Base-by-base conservation (phyloP, 2,329 filamentous ascomycete genomes). In the Fusarium sp. region DNA sequence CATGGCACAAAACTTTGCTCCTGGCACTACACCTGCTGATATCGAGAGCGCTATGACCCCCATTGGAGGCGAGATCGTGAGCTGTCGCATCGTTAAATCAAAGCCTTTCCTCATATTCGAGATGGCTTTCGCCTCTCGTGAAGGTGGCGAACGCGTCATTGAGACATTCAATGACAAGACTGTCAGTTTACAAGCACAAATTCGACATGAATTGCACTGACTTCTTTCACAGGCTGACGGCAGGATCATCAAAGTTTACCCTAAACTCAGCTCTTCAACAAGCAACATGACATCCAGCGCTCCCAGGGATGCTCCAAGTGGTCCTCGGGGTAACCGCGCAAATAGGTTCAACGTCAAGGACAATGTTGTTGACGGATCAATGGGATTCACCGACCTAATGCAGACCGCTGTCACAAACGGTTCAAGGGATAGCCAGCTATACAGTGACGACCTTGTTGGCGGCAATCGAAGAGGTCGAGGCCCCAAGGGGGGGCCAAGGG, bases 1-100 rank as follows among this genome's bases (percentile, higher is more conserved):
- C 25, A 87, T 93, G 77, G 92, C 91, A 4, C 91, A 92, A 79
- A 96, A 96, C 83, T 94, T 96, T 77, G 93, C 92, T 14, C 88
- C 88, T 3, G 93, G 93, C 40, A 96, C 93, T 1, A 94, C 93
- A 9, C 91, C 91, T 3, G 92, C 91, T 30, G 93, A 96, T 76
- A 93, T 96, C 64, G 92, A 94, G 82, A 92, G 90, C 73, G 93
- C 93, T 60, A 90, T 96, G 88, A 87, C 86, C n/a, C 89, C 89
- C 1, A 82, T 92, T n/a, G 92, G 91, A 41, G 92, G 91, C 30
- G 84, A 90, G 65, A 86, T 94, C 74, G 76, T 86, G 25, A 88
- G 86, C 74, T 95, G 92, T 81, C 86, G 84, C 37, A 81, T 96
- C 41, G 80, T 94, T 60, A 89, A 91, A 76, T 85, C 89, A 6